Base-by-base conservation (phyloP, 2,329 filamentous ascomycete genomes). In the Knufia fluminis region DNA sequence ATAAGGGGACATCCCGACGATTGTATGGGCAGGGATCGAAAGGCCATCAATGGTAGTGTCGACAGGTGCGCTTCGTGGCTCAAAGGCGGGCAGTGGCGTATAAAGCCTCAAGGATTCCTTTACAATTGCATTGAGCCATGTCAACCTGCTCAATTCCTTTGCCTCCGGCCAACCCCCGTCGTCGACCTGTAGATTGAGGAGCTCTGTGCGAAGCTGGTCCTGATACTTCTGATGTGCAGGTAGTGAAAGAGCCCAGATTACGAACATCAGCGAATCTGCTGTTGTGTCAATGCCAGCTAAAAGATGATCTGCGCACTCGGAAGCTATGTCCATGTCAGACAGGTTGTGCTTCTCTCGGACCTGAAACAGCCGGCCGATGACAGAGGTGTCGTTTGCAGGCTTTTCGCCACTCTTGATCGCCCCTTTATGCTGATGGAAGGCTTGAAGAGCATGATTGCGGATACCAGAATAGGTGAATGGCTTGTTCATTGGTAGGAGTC, bases 281-380 rank as follows among this genome's bases (percentile, higher is more conserved):
- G 73, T 76, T 2, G 74, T 77, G 52, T 77, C 72, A 14, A 76
- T 75, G 0, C 73, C 74, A 1, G 74, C 74, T 0, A 75, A 65
- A 3, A 78, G 65, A 52, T 77, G 75, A 50, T 78, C 75, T 1
- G 74, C 73, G 12, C 66, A 69, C 57, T 78, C 75, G 0, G 74
- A 75, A 1, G 75, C 75, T 46, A 75, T 71, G 26, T 75, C 71
- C 20, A 75, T 55, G 31, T 71, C 69, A 7, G 64, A 59, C 3
- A 76, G 53, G 3, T 59, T 58, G 61, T 7, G 57, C 20, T 7
- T 62, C 58, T 16, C 55, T 42, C 14, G 54, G 35, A 31, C 46
- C 23, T 52, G 54, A 39, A 57, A 54, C 19, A 57, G 43, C 20
- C 56, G 54, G n/a, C 55, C 57, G 10, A 60, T 58, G 32, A 60